Conservation (phyloP, 768 basidiomycete species). For the Russula sp. region DNA sequence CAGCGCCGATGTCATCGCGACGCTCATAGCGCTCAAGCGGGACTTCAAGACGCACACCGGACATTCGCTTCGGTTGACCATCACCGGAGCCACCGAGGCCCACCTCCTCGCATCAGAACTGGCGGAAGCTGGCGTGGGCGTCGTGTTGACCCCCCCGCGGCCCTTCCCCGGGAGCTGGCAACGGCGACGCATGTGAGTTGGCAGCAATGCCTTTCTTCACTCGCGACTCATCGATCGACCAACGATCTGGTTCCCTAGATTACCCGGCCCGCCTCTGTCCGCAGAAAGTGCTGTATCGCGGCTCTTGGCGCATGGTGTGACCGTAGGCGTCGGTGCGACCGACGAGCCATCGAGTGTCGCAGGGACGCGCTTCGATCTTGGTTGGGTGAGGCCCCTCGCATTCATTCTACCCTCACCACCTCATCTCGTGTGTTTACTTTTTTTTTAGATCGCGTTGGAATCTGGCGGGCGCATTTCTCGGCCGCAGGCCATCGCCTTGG, state of each 20-base stretch:
- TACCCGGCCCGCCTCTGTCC: slow-evolving; percentile 66
- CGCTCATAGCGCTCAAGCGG: slow-evolving; percentile 61
- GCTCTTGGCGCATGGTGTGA: slow-evolving; percentile 54
- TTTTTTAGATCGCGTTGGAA: slow-evolving; percentile 36
- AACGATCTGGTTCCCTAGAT: slow-evolving; percentile 30
- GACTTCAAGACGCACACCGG: slow-evolving; percentile 48
- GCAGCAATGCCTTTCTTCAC: neutral
- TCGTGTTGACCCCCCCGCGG: slow-evolving; percentile 33
- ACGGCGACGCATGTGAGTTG: slow-evolving; percentile 28
- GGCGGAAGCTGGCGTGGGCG: slow-evolving; percentile 31
- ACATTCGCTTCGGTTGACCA: slow-evolving; percentile 47
- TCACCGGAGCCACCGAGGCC: slow-evolving; percentile 60
- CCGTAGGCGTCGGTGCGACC: slow-evolving; percentile 49
- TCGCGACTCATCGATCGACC: neutral
- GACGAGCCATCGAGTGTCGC: slow-evolving; percentile 29
- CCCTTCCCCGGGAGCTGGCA: slow-evolving; percentile 38
- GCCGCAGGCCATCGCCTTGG: slow-evolving; percentile 33
- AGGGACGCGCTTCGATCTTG: slow-evolving; percentile 34
- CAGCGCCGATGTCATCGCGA: slow-evolving; percentile 79
- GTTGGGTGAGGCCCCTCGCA: slow-evolving; percentile 30
- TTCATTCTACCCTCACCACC: neutral
- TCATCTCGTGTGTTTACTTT: neutral
- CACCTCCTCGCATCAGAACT: slow-evolving; percentile 67
- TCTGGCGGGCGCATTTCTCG: slow-evolving; percentile 34
- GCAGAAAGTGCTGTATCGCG: slow-evolving; percentile 45